phyloP scores from a whole-genome alignment of 1,284 basidiomycete genomes.

The Pseudozyma thailandica region DNA sequence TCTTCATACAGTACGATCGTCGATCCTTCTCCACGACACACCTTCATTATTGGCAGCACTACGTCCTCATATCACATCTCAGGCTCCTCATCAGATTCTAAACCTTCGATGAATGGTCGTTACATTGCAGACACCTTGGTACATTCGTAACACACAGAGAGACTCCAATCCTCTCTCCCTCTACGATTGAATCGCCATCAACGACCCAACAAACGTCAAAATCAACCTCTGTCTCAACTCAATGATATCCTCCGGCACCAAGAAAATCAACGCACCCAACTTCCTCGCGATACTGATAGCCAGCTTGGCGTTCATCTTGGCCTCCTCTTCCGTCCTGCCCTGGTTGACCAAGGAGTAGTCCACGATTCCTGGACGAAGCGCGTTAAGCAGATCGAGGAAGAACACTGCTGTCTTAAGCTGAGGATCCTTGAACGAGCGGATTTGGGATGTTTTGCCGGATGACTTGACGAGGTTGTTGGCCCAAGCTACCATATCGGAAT shows the following conservation, averaged over 20 bases:
- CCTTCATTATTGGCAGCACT: no score
- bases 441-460: constrained; percentile 75
- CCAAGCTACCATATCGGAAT: constrained; percentile 95
- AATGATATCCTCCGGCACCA: constrained; percentile 85
- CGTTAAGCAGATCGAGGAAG: constrained; percentile 92
- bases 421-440: constrained; percentile 94
- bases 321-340: constrained; percentile 83
- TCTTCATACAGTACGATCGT: no score
- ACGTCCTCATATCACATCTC: no score
- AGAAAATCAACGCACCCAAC: constrained; percentile 94
- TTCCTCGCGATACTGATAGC: constrained; percentile 98
- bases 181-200: constrained; percentile 63
- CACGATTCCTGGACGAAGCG: constrained; percentile 91
- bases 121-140: neutral
- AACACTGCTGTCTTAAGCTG: constrained; percentile 89
- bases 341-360: constrained; percentile 84
- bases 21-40: no score
- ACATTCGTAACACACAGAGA: neutral
- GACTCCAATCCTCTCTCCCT: neutral
- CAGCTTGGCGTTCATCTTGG: constrained; percentile 84
- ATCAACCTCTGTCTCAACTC: constrained; percentile 69
- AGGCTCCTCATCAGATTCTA: no score
- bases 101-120: no score
- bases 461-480: constrained; percentile 89
- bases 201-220: constrained; percentile 73